Evolutionary conservation across 768 basidiomycete genomes (phyloP).

Genomic region (Coprinopsis sp.): DNA sequence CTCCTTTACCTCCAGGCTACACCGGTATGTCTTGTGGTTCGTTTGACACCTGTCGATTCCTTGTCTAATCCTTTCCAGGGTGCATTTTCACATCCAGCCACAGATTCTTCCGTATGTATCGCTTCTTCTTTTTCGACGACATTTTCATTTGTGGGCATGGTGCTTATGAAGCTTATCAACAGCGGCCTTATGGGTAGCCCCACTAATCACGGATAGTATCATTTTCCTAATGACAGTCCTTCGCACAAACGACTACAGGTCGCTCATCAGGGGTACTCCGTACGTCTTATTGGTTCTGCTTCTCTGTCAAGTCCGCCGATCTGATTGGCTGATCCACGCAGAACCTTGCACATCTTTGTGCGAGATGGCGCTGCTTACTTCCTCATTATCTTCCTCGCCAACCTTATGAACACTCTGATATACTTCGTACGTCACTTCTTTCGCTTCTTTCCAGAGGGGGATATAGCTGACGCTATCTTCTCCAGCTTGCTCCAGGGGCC

Average conservation of each 20-base stretch:
- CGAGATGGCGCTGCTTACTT: slow-evolving; percentile 26
- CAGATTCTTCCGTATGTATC: slow-evolving; percentile 20
- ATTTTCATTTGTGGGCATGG: no score
- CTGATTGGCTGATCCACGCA: slow-evolving; percentile 1
- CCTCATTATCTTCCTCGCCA: slow-evolving; percentile 22
- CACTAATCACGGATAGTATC: slow-evolving; percentile 18
- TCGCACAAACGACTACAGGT: slow-evolving; percentile 13
- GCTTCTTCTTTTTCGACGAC: background rate
- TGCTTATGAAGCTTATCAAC: background rate
- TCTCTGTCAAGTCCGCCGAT: background rate
- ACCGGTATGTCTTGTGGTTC: slow-evolving; percentile 15
- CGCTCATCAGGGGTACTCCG: slow-evolving; percentile 8
- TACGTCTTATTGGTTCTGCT: slow-evolving; percentile 6
- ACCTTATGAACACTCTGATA: slow-evolving; percentile 22
- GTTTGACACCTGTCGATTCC: background rate
- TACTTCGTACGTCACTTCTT: slow-evolving; percentile 19
- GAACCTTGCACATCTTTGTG: slow-evolving; percentile 20
- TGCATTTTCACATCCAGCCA: slow-evolving; percentile 22
- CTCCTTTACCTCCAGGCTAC: slow-evolving; percentile 20
- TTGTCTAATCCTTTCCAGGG: slow-evolving; percentile 10
- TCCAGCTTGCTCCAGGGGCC: slow-evolving; percentile 19
- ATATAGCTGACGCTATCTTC: background rate
- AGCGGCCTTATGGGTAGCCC: slow-evolving; percentile 25
- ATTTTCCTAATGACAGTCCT: slow-evolving; percentile 17
- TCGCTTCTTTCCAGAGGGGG: background rate